Conservation (phyloP, 768 basidiomycete genomes). For the Phlegmacium glaucopus region DNA sequence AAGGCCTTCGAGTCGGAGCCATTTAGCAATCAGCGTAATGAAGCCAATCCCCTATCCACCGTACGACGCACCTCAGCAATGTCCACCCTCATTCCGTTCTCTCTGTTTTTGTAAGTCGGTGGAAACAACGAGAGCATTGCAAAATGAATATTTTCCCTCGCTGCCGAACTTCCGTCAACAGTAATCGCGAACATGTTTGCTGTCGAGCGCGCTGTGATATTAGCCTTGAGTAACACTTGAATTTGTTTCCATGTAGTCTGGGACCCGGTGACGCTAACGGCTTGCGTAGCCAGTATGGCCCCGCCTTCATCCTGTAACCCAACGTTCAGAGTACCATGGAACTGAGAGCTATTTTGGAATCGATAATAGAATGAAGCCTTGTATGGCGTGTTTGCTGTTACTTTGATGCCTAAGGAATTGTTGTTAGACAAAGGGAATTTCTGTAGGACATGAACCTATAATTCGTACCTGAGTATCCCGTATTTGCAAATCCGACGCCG, state of each 20-base stretch:
- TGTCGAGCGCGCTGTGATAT: constrained; percentile 33
- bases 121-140: constrained; percentile 65
- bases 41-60: neutral
- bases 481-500: constrained; percentile 52
- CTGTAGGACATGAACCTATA: no score
- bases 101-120: constrained; percentile 58
- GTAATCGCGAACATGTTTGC: constrained; percentile 54
- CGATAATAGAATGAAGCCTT: constrained; percentile 59
- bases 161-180: constrained; percentile 37
- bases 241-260: constrained; percentile 51
- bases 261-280: constrained; percentile 35
- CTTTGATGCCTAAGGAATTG: constrained; percentile 44
- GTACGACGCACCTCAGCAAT: constrained; percentile 47
- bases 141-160: constrained; percentile 49
- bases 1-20: constrained; percentile 36
- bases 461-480: constrained; percentile 50
- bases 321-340: constrained; percentile 37
- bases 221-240: constrained; percentile 38
- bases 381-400: constrained; percentile 50
- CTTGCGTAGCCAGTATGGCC: constrained; percentile 37
- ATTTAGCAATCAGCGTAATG: neutral
- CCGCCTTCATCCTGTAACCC: constrained; percentile 45
- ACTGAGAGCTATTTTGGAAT: constrained; percentile 43
- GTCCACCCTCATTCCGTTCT: constrained; percentile 61
- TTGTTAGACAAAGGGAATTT: constrained; percentile 2